Percentiles rank a stretch among this genome's conserved stretches.
These are phyloP conservation scores for Globisporangium camurandrum DNA, from an alignment of 352 stramenopile species.

Conservation along the genomic window DNA sequence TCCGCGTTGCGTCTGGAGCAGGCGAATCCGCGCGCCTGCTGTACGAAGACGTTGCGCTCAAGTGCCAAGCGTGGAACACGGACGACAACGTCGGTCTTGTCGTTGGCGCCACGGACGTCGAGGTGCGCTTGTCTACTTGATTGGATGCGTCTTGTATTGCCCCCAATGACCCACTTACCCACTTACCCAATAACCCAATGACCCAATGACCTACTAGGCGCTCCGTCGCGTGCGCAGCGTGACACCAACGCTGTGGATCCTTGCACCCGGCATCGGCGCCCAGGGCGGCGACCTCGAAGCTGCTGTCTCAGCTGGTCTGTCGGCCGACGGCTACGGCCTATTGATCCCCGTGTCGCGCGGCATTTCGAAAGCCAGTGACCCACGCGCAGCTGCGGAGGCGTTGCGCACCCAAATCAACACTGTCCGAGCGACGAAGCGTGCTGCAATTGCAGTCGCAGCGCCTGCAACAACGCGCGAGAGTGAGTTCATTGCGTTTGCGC, in stretches of 20 bases:
- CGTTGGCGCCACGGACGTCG: slow-evolving; percentile 95
- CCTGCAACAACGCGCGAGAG: slow-evolving; percentile 54
- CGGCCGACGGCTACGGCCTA: slow-evolving; percentile 86
- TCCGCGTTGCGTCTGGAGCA: slow-evolving; percentile 20
- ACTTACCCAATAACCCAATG: too few relatives aligned
- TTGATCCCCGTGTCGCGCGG: slow-evolving; percentile 95
- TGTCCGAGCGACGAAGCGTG: slow-evolving; percentile 64
- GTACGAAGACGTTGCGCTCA: slow-evolving; percentile 89
- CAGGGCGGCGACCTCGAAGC: slow-evolving; percentile 91
- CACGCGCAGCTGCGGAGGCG: slow-evolving; percentile 80
- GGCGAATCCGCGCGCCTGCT: slow-evolving; percentile 29
- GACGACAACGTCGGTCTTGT: slow-evolving; percentile 94
- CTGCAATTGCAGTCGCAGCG: too few relatives aligned
- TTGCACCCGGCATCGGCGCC: slow-evolving; percentile 95
- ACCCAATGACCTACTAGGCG: too few relatives aligned
- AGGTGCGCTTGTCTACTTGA: too few relatives aligned
- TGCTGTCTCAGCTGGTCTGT: slow-evolving; percentile 69
- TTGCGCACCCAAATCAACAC: slow-evolving; percentile 94
- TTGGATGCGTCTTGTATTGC: too few relatives aligned
- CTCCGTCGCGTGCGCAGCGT: slow-evolving; percentile 81
- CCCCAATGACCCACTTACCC: too few relatives aligned
- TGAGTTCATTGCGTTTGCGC: slow-evolving; percentile 96
- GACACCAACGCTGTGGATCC: slow-evolving; percentile 92
- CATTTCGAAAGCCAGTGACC: slow-evolving; percentile 91
- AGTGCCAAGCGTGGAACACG: slow-evolving; percentile 86